A percentile compares a stretch with the other conserved stretches of the same genome.
Conservation (phyloP, 1,284 basidiomycete genomes). For the Ustilago vetiveriae region DNA sequence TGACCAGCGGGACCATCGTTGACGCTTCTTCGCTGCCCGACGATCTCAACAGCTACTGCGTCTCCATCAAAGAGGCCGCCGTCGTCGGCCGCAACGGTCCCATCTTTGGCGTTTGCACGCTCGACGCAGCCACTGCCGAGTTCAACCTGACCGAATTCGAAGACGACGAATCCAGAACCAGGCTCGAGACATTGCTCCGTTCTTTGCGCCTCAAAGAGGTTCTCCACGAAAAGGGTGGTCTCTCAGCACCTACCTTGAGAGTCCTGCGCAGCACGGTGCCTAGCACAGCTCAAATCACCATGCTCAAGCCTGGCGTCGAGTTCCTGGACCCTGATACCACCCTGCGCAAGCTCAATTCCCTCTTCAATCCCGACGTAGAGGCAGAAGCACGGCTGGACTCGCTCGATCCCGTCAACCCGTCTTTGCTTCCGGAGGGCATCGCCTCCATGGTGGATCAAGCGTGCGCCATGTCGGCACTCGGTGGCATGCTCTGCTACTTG, state of each 20-base stretch:
- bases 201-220: conserved; percentile 93
- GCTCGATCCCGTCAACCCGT: conserved; percentile 40
- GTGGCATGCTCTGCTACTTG: conserved; percentile 63
- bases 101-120: conserved; percentile 87
- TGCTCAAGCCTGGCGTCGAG: conserved; percentile 61
- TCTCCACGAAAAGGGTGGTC: conserved; percentile 83
- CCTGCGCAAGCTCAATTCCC: conserved; percentile 46
- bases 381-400: conserved; percentile 36
- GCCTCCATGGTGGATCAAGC: conserved; percentile 48
- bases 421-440: conserved; percentile 55
- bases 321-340: conserved; percentile 57
- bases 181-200: conserved; percentile 90
- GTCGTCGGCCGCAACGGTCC: conserved; percentile 38
- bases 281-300: conserved; percentile 58
- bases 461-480: conserved; percentile 59
- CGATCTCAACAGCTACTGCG: conserved; percentile 93
- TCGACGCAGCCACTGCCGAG: conserved; percentile 95
- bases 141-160: conserved; percentile 90
- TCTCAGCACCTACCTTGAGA: conserved; percentile 52
- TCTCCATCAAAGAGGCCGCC: conserved; percentile 78
- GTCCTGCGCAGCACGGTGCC: conserved; percentile 58
- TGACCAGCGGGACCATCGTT: conserved; percentile 95
- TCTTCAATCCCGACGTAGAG: conserved; percentile 51
- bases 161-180: conserved; percentile 91
- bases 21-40: conserved; percentile 88